Evolutionary conservation across 2,329 filamentous ascomycete genomes (phyloP).

Genomic region (Pyricularia pennisetigena): DNA sequence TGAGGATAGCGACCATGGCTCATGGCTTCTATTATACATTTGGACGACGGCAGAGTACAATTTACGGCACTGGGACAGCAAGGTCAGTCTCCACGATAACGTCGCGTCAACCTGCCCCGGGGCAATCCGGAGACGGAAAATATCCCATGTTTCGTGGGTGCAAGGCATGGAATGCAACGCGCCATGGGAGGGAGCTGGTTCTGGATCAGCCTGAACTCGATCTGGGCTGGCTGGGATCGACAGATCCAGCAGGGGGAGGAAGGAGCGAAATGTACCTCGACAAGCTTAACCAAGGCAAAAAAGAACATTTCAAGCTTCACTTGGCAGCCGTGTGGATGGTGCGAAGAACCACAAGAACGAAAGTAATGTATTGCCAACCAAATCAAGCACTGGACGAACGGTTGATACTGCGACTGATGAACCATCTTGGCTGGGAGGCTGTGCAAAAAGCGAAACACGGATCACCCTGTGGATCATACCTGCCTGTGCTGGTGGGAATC

Average conservation of each 20-base stretch:
- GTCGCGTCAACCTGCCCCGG: slow-evolving; percentile 2
- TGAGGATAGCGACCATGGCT: background rate
- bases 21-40: background rate
- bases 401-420: background rate
- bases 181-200: background rate
- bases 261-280: background rate
- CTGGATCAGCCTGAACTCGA: background rate
- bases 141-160: background rate
- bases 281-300: background rate
- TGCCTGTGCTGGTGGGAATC: background rate
- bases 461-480: background rate
- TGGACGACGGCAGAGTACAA: background rate
- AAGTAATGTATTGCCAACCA: too few species aligned
- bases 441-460: background rate
- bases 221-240: background rate
- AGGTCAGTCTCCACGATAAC: background rate
- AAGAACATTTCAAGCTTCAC: background rate
- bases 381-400: background rate
- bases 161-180: background rate
- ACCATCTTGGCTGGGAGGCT: background rate
- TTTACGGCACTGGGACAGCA: background rate
- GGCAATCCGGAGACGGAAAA: background rate
- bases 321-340: background rate
- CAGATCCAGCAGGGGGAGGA: background rate
- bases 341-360: too few species aligned